Base-by-base conservation (phyloP, 495 filamentous ascomycete species). In the Stereocaulon alpinum region DNA sequence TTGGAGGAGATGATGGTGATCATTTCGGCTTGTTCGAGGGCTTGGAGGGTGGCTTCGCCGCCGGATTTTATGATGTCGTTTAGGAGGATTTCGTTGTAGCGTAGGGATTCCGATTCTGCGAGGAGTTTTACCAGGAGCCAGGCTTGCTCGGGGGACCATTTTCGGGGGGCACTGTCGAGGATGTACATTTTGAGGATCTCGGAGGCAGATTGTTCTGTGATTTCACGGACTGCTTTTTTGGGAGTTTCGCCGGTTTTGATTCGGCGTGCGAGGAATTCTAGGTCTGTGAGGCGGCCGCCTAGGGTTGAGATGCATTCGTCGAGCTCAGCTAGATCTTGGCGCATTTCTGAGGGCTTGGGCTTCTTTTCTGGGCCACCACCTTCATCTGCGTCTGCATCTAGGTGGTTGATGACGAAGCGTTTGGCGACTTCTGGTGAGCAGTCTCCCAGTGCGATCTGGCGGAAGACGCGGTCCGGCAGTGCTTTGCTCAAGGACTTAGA, bases 111-210 rank as follows among this genome's bases (percentile, higher is more conserved):
- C 17, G 79, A 71, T 7, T 72, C 56, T 0, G 87, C 84, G 15
- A 98, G 79, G 9, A 76, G 69, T 65, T 86, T 89, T 68, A 97
- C 84, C 2, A 98, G 72, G 58, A 86, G 78, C 93, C 93, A 98
- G 0, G 89, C 93, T 70, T 96, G 93, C 68, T 91, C 83, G 27
- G 80, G 75, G 2, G 79, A 83, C 89, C 89, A 98, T 55, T 81
- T 72, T 56, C 77, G 74, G 47, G 63, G 18, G 1, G 67, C 67
- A 47, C 78, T 74, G 45, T 77, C 79, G 0, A 96, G 76, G 30
- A 97, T 78, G 74, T 91, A 97, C 77, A 95, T 89, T 67, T 96
- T 95, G 55, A 96, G 68, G 48, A 98, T 91, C 68, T 97, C 94
- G 3, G 86, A 86, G 11, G 89, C 85, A 10, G 85, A 84, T 63